Evolutionary conservation across 2,329 filamentous ascomycete genomes (phyloP), one percentile per base, ranked within the genome.

Genomic region (Alternaria ventricosa): DNA sequence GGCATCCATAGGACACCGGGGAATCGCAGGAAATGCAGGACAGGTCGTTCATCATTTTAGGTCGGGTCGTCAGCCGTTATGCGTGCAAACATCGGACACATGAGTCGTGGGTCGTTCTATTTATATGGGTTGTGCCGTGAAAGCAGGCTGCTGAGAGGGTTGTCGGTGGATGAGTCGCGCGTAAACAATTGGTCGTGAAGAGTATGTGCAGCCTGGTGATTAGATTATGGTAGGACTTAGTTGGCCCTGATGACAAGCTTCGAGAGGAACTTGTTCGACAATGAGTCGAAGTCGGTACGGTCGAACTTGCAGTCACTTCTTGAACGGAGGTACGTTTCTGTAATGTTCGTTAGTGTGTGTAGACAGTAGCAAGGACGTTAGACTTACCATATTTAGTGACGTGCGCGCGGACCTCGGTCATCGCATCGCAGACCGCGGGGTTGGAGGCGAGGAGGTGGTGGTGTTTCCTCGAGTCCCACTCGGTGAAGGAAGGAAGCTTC

Each of bases 211-310:
- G 61, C 59, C 56, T 55, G 65, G 54, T 65, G 53, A 67, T 62
- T 63, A 66, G 47, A 54, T 53, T 43, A 36, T 64, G 43, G 66
- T 50, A 36, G 54, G 36, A 46, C 51, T 66, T 86, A 97, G 84
- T 96, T 97, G 76, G 95, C 92, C 74, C 95, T 93, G 81, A 97
- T 97, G 79, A 97, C 94, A 76, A 98, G 88, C 83, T 96, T 96
- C 41, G 94, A 96, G 72, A 97, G 84, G 85, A 98, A 97, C 85
- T 97, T 98, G 86, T 97, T 97, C 57, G 94, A 97, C 78, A 98
- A 83, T 65, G 90, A 96, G 84, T 98, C 95, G 78, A 97, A 98
- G 84, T 98, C 93, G 74, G 91, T 88, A 72, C 92, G 90, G 84
- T 97, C 92, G 81, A 97, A 98, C 81, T 91, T 93, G 75, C 91